Base-by-base conservation (phyloP, 495 filamentous ascomycete genomes). In the Annulohypoxylon moriforme region DNA sequence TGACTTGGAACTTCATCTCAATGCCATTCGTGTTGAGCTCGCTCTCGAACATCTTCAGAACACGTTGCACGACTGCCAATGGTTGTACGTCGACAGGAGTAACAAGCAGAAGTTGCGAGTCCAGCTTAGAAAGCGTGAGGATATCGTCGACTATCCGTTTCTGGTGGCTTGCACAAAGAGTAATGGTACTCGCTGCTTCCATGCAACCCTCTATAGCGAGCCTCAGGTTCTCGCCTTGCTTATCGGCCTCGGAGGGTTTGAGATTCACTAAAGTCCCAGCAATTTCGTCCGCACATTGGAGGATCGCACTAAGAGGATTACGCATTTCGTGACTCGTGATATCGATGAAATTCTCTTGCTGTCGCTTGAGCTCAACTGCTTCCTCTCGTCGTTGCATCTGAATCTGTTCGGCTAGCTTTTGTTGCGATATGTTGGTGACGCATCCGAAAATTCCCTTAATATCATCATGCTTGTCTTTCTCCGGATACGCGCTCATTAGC, bases 301-400 rank as follows among this genome's bases (percentile, higher is more conserved):
- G 79, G 49, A 95, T 93, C 7, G 93, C 93, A 47, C 88, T 91
- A 8, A 96, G 83, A 1, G 93, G 93, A 68, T 96, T 97, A 8
- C 93, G 87, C 84, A 96, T 93, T 74, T 97, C 93, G 72, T 97
- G 93, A 68, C 90, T 93, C 6, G 91, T 94, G 68, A 94, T 95
- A 77, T 95, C 93, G 73, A 96, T 94, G 77, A 95, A 96, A 66
- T 93, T 94, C 74, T 95, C 90, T 68, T 92, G 89, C 65, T 91
- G 88, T 36, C 87, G 81, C 75, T 92, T 91, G 44, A 86, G 84
- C 65, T 89, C 88, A 53, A 91, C 84, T 4, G 88, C 91, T 74
- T 89, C 89, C 68, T 87, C 82, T 31, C 87, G 81, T 65, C 87
- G 84, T 42, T 84, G 82, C 72, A 85, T 90, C 74, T 91, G 89